Evolutionary conservation across 164 flowering plant genomes (phyloP).

Genomic region (Stephania japonica): DNA sequence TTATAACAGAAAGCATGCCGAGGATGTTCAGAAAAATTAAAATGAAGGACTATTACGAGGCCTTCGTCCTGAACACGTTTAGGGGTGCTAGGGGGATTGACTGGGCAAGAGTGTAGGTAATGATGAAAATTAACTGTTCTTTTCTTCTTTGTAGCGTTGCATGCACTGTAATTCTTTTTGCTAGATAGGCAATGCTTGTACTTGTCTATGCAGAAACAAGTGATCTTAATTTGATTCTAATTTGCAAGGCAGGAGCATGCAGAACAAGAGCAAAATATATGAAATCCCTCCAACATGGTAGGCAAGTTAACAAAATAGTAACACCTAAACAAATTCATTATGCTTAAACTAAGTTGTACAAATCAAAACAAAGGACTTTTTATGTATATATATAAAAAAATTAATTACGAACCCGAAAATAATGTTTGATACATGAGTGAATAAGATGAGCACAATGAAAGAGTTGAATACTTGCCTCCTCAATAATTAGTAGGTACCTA

Average conservation of each 20-base stretch:
- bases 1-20: conserved; percentile 27
- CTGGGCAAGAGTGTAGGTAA: conserved; percentile 9
- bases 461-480: neutral
- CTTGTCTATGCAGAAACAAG: no score
- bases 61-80: neutral
- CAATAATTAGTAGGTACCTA: neutral
- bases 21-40: conserved; percentile 26
- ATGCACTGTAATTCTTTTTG: no score
- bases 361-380: no score
- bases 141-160: no score
- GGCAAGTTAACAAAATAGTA: neutral
- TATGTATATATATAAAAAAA: no score
- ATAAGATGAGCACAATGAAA: neutral
- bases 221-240: no score
- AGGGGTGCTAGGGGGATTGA: conserved; percentile 13
- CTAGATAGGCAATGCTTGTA: no score
- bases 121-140: no score
- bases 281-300: no score
- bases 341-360: neutral
- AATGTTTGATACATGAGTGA: neutral
- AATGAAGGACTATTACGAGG: conserved; percentile 10
- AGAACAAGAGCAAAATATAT: no score
- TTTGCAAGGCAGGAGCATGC: no score
- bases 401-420: neutral
- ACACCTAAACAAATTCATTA: neutral